A percentile compares a stretch with the other conserved stretches of the same genome.
Evolutionary conservation across 2,329 filamentous ascomycete species (phyloP).

Genomic region (Drechslerella coelobrocha): DNA sequence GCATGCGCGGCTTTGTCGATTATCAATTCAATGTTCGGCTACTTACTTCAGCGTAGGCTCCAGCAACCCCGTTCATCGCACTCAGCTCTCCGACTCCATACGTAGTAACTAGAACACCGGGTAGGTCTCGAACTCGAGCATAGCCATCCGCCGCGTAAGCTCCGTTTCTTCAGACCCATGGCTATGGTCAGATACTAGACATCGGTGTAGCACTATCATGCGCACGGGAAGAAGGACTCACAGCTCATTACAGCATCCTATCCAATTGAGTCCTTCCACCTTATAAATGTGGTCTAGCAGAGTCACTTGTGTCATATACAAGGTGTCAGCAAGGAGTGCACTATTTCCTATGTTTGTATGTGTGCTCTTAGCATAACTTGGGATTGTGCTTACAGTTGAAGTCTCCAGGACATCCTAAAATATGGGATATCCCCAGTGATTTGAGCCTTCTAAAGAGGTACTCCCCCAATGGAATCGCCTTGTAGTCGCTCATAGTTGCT

Average conservation of each 20-base stretch:
- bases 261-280: constrained; percentile 57
- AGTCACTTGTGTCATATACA: constrained; percentile 18
- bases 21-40: background rate
- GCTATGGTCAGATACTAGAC: background rate
- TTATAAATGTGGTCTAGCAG: constrained; percentile 57
- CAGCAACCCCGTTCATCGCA: constrained; percentile 67
- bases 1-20: too few relatives aligned
- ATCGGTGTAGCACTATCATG: background rate
- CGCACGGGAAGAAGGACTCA: constrained; percentile 2
- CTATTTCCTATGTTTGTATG: too few relatives aligned
- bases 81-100: constrained; percentile 66
- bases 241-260: constrained; percentile 57
- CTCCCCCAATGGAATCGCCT: constrained; percentile 53
- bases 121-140: constrained; percentile 61
- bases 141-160: constrained; percentile 65
- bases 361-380: background rate
- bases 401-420: constrained; percentile 56
- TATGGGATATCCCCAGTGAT: constrained; percentile 54
- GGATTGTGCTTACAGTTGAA: constrained; percentile 55
- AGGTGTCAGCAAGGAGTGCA: background rate
- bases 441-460: constrained; percentile 55
- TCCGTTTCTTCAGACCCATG: constrained; percentile 52
- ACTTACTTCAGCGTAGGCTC: constrained; percentile 64
- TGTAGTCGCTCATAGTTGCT: constrained; percentile 45
- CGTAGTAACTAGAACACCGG: constrained; percentile 62